Base-by-base conservation (phyloP, 495 filamentous ascomycete genomes). In the Daldinia bambusicola region DNA sequence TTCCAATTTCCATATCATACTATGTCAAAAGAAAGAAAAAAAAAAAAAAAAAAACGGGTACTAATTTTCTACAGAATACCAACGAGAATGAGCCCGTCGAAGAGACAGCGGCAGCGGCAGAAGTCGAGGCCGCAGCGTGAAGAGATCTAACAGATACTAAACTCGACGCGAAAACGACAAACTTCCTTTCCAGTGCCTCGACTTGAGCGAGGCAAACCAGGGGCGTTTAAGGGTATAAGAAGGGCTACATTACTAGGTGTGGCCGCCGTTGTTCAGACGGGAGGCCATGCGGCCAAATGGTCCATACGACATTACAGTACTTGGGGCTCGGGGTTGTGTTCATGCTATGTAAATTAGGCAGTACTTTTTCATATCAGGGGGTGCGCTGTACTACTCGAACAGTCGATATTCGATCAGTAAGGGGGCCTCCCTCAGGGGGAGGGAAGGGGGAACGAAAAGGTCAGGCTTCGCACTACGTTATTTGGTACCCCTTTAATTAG, bases 301-400 rank as follows among this genome's bases (percentile, higher is more conserved):
- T 61, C 32, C 36, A 30, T 66, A 62, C 57, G 63, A 69, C 51
- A 59, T 61, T 59, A 57, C 68, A 70, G 69, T 68, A 72, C 31
- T 60, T 63, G 51, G 48, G 31, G 1, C 67, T 70, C 57, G 53
- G 62, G 38, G 50, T 68, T 66, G 67, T 74, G 26, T 74, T 67
- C 55, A 70, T 74, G 64, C 53, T 66, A 62, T 77, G 75, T 77
- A 77, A 77, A 77, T 64, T 75, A 75, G 61, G 68, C 51, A 64
- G 55, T 61, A 66, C 66, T 68, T 61, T 71, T 68, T 55, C 70
- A 36, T 37, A 69, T 36, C 61, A 55, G 55, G 20, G 61, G 26
- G 53, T 66, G 20, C 50, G 55, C 65, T 32, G 64, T 60, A 63
- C 64, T 63, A 56, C 32, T 56, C 32, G 50, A 62, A 56, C 37